These are phyloP conservation scores for Rhodotorula babjevae DNA, from an alignment of 768 basidiomycete genomes.

Conservation along the genomic window DNA sequence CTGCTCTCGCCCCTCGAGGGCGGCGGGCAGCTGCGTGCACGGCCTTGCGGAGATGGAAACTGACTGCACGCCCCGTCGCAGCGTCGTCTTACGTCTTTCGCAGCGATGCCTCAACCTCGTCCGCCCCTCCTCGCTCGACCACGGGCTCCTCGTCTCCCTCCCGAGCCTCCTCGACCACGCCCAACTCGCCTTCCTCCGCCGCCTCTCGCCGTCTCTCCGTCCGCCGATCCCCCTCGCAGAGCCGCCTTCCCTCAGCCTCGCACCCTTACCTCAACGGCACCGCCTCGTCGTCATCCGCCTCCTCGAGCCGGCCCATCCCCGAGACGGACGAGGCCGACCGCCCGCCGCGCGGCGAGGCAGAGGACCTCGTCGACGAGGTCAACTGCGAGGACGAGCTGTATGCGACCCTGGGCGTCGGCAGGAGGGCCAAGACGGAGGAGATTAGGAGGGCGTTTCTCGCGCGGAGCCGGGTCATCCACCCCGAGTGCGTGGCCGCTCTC, in stretches of 20 bases:
- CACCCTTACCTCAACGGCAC: background rate
- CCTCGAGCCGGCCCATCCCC: background rate
- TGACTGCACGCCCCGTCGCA: background rate
- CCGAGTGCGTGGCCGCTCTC: slow-evolving; percentile 60
- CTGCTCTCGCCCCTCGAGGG: too few relatives aligned
- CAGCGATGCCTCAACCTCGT: slow-evolving; percentile 1
- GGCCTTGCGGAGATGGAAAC: too few relatives aligned
- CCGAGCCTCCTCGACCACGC: background rate
- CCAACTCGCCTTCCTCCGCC: background rate
- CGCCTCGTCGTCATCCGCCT: background rate
- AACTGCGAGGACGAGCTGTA: slow-evolving; percentile 59
- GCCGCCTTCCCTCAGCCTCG: background rate
- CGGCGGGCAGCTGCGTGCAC: too few relatives aligned
- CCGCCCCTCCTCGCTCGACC: background rate
- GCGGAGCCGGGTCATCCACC: slow-evolving; percentile 72
- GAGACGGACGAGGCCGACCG: background rate
- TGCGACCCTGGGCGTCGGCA: slow-evolving; percentile 63
- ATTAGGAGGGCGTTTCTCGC: slow-evolving; percentile 71
- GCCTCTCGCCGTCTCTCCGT: slow-evolving; percentile 6
- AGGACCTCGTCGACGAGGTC: slow-evolving; percentile 22
- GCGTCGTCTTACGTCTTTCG: slow-evolving; percentile 23
- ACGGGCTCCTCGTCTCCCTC: background rate
- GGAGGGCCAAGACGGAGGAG: slow-evolving; percentile 57
- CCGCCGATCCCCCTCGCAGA: slow-evolving; percentile 4
- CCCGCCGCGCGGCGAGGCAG: slow-evolving; percentile 8